phyloP scores from a whole-genome alignment of 2,329 filamentous ascomycete species.

The Epichloe gansuensis region DNA sequence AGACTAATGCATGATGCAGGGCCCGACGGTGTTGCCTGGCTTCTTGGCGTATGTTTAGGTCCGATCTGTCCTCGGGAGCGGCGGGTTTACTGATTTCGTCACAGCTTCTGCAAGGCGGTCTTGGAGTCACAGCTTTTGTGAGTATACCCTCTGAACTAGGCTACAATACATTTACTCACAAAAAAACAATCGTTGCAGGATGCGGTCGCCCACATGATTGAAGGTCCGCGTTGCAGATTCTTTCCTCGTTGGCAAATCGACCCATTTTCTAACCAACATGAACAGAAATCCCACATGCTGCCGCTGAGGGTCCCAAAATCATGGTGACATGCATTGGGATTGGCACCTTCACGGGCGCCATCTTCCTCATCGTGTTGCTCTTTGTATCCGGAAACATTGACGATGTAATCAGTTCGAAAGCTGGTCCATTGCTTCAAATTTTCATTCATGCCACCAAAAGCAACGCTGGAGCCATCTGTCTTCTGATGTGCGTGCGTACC shows the following conservation, averaged over 20 bases:
- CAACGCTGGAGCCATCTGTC: conserved; percentile 47
- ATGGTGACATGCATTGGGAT: conserved; percentile 47
- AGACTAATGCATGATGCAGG: conserved; percentile 5
- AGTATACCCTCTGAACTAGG: too few species aligned
- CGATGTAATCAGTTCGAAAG: conserved; percentile 38
- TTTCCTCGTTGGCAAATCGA: background rate
- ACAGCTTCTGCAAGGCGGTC: conserved; percentile 19
- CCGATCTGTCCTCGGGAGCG: background rate
- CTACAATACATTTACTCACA: background rate
- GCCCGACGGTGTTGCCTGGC: conserved; percentile 22
- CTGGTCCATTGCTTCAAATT: conserved; percentile 49
- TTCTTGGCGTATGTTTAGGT: conserved; percentile 14
- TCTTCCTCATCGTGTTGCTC: conserved; percentile 49
- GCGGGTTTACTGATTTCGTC: too few species aligned
- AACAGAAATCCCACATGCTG: conserved; percentile 19
- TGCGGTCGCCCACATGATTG: conserved; percentile 24
- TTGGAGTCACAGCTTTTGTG: conserved; percentile 15
- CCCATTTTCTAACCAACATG: background rate
- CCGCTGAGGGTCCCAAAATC: conserved; percentile 20
- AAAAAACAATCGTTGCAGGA: conserved; percentile 9
- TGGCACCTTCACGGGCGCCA: conserved; percentile 47
- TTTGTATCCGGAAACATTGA: conserved; percentile 49
- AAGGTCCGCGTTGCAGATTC: conserved; percentile 8
- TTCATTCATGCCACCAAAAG: conserved; percentile 48
- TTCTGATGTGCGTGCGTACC: conserved; percentile 39